Evolutionary conservation across 768 basidiomycete genomes (phyloP), one percentile per base, ranked within the genome.

Genomic region (Daedalea quercina): DNA sequence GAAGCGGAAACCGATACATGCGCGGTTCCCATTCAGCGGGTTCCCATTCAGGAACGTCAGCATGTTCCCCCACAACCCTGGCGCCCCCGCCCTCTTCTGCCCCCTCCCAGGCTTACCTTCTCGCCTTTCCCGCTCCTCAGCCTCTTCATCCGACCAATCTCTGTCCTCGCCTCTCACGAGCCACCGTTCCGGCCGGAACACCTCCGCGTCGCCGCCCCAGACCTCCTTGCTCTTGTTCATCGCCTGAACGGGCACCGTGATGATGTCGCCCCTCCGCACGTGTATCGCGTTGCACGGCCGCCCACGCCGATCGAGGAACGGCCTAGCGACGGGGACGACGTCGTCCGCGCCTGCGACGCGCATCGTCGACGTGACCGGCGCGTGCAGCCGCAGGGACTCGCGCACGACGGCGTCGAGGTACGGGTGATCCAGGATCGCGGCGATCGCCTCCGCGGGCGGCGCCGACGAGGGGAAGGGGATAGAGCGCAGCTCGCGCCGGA

Each of bases 131-230:
- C 23, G n/a, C 33, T 54, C 9, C 66, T 69, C 25, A 68, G 64
- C 47, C 70, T 64, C 80, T 78, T 84, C 28, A 81, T 69, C 56
- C 80, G 80, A 34, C 81, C 81, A 51, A 73, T 76, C 63, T 17
- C 40, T 15, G 20, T 40, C 28, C 8, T 28, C 47, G 25, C n/a
- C 52, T 17, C 19, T 31, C 25, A 33, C 44, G 9, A 56, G 42
- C 59, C 56, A 61, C 45, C 60, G 43, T 54, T 63, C 74, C 48
- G 68, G 78, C 70, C 77, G 71, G 71, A 88, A 88, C 55, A 67
- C 69, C 40, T 71, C 62, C n/a, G 84, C 83, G 61, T 90, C 84
- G 24, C 70, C 71, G 13, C 87, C 87, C 81, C 85, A 90, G 19
- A 84, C 67, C 28, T 67, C 69, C 48, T 52, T 52, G 56, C 70